phyloP scores from a whole-genome alignment of 2,329 filamentous ascomycete genomes.

The Coleophoma eucalyptorum region DNA sequence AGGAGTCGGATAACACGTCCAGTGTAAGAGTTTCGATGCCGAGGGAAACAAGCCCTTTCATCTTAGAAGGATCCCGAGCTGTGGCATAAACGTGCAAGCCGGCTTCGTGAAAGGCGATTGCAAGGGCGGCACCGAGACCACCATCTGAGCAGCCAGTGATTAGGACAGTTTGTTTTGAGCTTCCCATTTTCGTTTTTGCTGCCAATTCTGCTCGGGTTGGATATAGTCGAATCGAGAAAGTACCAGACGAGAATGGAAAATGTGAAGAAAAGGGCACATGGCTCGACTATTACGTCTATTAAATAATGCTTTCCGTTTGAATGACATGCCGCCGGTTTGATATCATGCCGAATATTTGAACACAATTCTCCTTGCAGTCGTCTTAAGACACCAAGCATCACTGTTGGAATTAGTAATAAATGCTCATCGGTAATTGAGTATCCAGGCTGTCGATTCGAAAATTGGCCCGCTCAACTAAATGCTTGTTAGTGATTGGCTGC shows the following conservation, averaged over 20 bases:
- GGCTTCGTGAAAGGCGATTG: slow-evolving; percentile 22
- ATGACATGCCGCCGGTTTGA: neutral
- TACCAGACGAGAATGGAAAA: neutral
- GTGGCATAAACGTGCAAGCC: slow-evolving; percentile 15
- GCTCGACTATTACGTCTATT: too few species aligned
- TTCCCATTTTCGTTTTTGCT: neutral
- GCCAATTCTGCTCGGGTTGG: neutral
- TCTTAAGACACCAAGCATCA: neutral
- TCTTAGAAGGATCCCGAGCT: slow-evolving; percentile 8
- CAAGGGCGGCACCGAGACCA: slow-evolving; percentile 27
- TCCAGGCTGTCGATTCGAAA: neutral
- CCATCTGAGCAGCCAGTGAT: slow-evolving; percentile 33
- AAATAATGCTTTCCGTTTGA: too few species aligned
- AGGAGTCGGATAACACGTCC: slow-evolving; percentile 33
- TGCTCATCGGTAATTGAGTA: neutral
- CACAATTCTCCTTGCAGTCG: neutral
- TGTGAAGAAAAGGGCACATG: too few species aligned
- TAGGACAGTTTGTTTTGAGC: slow-evolving; percentile 18
- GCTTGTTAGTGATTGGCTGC: neutral
- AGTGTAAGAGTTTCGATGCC: slow-evolving; percentile 20
- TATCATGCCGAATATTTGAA: neutral
- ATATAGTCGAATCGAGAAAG: neutral
- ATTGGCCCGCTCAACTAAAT: neutral
- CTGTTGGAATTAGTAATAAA: neutral
- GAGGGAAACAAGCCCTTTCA: slow-evolving; percentile 5